A percentile compares a stretch with the other conserved stretches of the same genome.
Conservation (phyloP, 768 basidiomycete genomes). For the Mycena chlorophos region DNA sequence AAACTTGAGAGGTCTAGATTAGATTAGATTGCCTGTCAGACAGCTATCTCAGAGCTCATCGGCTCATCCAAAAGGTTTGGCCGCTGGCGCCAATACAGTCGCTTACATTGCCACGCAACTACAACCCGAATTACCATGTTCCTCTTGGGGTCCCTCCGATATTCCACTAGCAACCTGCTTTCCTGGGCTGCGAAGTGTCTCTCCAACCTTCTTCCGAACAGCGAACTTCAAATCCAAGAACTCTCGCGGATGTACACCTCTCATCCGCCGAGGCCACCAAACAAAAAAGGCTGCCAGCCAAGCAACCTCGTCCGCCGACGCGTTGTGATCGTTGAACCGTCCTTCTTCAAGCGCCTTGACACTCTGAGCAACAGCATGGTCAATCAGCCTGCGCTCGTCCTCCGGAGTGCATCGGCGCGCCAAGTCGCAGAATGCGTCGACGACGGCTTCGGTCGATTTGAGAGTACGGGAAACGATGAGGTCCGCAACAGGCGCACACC, state of each 20-base stretch:
- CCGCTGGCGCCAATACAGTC: too few species aligned
- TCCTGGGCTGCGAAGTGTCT: too few species aligned
- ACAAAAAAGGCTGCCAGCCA: neutral
- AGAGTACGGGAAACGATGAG: neutral
- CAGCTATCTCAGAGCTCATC: too few species aligned
- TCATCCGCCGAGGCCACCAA: constrained; percentile 9
- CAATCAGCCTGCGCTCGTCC: neutral
- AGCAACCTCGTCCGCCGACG: neutral
- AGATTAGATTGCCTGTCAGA: too few species aligned
- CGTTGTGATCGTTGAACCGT: neutral
- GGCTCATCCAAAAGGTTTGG: too few species aligned
- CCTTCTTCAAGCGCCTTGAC: neutral
- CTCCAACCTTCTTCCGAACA: neutral
- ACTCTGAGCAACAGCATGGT: neutral
- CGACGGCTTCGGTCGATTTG: neutral
- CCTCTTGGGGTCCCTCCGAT: too few species aligned
- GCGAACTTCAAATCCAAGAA: neutral
- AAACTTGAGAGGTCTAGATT: too few species aligned
- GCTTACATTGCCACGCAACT: too few species aligned
- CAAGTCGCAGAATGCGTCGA: neutral
- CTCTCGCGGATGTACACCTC: neutral
- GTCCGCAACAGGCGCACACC: neutral
- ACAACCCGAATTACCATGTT: too few species aligned
- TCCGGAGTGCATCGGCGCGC: neutral
- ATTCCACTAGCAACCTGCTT: too few species aligned